Evolutionary conservation across 2,329 filamentous ascomycete genomes (phyloP), one percentile per base, ranked within the genome.

Genomic region (Fusarium sp.): DNA sequence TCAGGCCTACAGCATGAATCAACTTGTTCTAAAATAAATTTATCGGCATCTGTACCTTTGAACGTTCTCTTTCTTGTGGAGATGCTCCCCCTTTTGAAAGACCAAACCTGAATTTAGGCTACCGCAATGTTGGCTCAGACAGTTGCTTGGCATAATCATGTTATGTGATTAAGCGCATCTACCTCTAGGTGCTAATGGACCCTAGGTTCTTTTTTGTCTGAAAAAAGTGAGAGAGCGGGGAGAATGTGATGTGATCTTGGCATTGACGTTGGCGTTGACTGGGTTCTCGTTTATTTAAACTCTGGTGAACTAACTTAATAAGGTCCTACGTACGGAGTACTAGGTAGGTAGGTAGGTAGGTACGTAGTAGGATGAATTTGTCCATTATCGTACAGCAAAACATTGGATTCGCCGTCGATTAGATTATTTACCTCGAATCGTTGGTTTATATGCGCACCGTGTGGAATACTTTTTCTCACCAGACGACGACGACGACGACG

Each of bases 201-300:
- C 35, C 28, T 31, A 31, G 28, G 28, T 48, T 35, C 22, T 6
- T 31, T 56, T 33, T 26, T 14, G 31, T 24, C 11, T 8, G 13
- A 26, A 20, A 31, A 24, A 45, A 20, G 18, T n/a, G 14, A 48
- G 35, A n/a, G 36, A 45, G 36, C 36, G 41, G 41, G 41, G 26
- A 55, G 51, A 36, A 48, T 48, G 15, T 48, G 33, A 58, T 57
- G 41, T 58, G 55, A 48, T 49, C 28, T 63, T 63, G 60, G 54
- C 52, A 26, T 28, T 49, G 22, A 26, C 20, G 18, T 47, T 35
- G 22, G 24, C 20, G 11, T 35, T 51, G 48, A 24, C 28, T 57
- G 31, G 38, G 31, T 45, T 42, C 31, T 26, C 33, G 33, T 51
- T 38, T 36, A 26, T 35, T 26, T 28, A 31, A 59, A 55, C 38